phyloP scores from a whole-genome alignment of 2,329 filamentous ascomycete species.

The Aspergillus hortae region DNA sequence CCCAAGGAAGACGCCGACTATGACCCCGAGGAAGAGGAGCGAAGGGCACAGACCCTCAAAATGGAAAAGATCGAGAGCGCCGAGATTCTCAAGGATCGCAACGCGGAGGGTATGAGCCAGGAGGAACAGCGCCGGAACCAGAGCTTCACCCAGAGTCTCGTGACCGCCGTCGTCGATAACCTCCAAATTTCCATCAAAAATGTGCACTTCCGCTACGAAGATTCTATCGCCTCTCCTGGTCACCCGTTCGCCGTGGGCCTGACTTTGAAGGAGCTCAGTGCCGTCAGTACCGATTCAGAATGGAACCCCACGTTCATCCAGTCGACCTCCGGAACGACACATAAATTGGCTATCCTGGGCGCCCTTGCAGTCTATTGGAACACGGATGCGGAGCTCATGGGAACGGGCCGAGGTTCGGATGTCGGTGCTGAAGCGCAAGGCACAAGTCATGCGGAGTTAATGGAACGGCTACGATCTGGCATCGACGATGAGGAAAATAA shows the following conservation, averaged over 20 bases:
- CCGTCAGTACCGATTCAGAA: conserved; percentile 88
- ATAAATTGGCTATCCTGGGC: conserved; percentile 89
- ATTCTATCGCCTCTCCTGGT: conserved; percentile 89
- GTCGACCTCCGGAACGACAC: conserved; percentile 73
- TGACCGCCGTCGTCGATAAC: conserved; percentile 97
- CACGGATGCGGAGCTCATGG: conserved; percentile 81
- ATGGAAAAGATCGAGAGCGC: conserved; percentile 98
- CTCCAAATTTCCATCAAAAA: conserved; percentile 97
- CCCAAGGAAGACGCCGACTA: conserved; percentile 95
- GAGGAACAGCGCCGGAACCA: conserved; percentile 98
- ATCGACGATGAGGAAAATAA: conserved; percentile 75
- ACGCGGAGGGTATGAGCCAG: conserved; percentile 84
- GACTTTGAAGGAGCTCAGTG: conserved; percentile 93
- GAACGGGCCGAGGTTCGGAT: conserved; percentile 71
- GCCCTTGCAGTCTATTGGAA: conserved; percentile 97
- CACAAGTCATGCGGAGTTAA: conserved; percentile 68
- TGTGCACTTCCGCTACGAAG: conserved; percentile 96
- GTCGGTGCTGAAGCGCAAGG: conserved; percentile 56
- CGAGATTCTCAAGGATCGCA: conserved; percentile 87
- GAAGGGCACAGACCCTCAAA: conserved; percentile 83
- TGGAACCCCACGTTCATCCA: conserved; percentile 98
- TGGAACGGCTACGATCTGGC: conserved; percentile 71
- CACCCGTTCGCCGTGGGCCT: conserved; percentile 92
- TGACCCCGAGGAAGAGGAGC: conserved; percentile 86
- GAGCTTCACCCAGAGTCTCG: conserved; percentile 91